Evolutionary conservation across 768 basidiomycete species (phyloP), one percentile per base, ranked within the genome.

Genomic region (Agaricus blazei): DNA sequence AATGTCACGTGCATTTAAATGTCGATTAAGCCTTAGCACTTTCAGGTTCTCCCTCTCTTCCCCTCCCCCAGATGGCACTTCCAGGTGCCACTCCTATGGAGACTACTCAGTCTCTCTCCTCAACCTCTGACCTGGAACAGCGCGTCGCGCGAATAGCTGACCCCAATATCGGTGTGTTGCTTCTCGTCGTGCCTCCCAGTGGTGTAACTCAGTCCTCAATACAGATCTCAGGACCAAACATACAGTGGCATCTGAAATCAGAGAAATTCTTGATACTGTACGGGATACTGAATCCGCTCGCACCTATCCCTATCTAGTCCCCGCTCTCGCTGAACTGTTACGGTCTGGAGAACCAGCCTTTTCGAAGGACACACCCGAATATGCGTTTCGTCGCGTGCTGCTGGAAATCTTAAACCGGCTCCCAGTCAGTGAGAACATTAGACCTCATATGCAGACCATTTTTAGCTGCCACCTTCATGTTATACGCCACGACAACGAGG

Each of bases 401-500:
- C 78, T 98, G 56, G 91, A 97, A 65, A 91, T 95, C 49, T 72
- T 98, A 28, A 89, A 94, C 70, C 87, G 94, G 41, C 78, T 98
- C 11, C 91, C 93, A 0, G 79, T 85, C 40, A 82, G 82, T 51
- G 97, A 98, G 52, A 73, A 80, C n/a, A 75, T 94, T 23, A 81
- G 88, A 40, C 76, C 80, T 50, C 86, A 89, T 59, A 78, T 83
- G 15, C 71, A 78, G 12, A 67, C 78, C 2, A 80, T 98, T 44
- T 88, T 90, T 67, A 77, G 77, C 52, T 85, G 92, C 51, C 85
- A 97, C 84, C 77, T 98, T 37, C 79, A 91, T 59, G 75, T 93
- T 51, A 77, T 98, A 29, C 85, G 88, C 26, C 75, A 82, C 60
- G 97, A 99, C 73, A 98, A 97, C 67, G 97, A 99, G 71, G 97